phyloP scores from a whole-genome alignment of 257 asterid genomes.

The Ligustrum vulgare region DNA sequence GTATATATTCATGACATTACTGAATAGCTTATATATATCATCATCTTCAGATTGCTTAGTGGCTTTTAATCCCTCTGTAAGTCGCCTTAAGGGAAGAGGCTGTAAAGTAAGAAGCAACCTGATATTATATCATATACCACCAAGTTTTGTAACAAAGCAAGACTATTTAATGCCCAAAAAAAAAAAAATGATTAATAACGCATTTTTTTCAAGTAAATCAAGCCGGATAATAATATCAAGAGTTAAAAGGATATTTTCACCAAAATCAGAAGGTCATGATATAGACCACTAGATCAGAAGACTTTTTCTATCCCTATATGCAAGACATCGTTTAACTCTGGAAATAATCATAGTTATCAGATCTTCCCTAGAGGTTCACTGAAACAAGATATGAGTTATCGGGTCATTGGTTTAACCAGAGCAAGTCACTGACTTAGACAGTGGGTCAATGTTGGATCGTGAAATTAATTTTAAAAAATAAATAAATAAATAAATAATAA shows the following conservation, averaged over 20 bases:
- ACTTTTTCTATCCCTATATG: background rate
- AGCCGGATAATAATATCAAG: background rate
- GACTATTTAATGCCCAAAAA: background rate
- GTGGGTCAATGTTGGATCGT: no score
- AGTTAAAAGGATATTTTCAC: constrained; percentile 5
- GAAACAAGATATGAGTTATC: no score
- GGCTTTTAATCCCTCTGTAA: constrained; percentile 72
- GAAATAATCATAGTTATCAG: no score
- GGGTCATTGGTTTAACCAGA: no score
- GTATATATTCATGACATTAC: constrained; percentile 60
- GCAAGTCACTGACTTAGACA: no score
- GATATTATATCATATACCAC: constrained; percentile 12
- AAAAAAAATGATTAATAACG: background rate
- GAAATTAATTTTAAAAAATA: no score
- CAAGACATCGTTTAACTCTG: background rate
- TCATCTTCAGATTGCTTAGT: constrained; percentile 62
- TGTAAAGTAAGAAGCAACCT: constrained; percentile 40
- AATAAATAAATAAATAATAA: no score
- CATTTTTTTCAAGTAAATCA: background rate
- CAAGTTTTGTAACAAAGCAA: constrained; percentile 17
- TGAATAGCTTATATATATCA: constrained; percentile 73
- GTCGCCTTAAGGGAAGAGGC: constrained; percentile 85
- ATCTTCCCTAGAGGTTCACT: no score
- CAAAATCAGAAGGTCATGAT: background rate
- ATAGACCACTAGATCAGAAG: constrained; percentile 1